Conservation (phyloP, 176 grass and related monocot species). For the Secale cereale region DNA sequence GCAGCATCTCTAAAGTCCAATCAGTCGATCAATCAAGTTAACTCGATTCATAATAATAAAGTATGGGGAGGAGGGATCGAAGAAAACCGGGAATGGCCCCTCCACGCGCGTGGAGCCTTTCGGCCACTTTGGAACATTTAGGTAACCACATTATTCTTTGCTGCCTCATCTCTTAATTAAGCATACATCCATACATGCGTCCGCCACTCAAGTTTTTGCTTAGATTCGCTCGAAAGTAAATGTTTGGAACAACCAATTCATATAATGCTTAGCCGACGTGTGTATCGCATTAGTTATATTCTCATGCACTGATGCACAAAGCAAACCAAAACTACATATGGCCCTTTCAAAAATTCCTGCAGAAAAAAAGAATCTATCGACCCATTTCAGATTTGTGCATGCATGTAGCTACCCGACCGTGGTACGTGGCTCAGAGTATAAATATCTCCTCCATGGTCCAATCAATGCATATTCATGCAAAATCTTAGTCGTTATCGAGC, state of each 20-base stretch:
- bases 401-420: not conserved
- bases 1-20: no score
- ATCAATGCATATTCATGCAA: not conserved
- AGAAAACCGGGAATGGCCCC: slow-evolving; percentile 8
- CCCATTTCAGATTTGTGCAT: not conserved
- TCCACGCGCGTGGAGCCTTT: slow-evolving; percentile 30
- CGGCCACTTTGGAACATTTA: slow-evolving; percentile 39
- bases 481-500: not conserved
- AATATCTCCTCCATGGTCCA: not conserved
- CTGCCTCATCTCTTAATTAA: slow-evolving; percentile 6
- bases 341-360: not conserved
- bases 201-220: slow-evolving; percentile 14
- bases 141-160: slow-evolving; percentile 23
- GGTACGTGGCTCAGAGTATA: not conserved
- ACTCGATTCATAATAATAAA: slow-evolving; percentile 31
- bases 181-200: not conserved
- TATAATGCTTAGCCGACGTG: slow-evolving; percentile 17
- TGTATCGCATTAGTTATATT: not conserved
- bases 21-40: slow-evolving; percentile 1
- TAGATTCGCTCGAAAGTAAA: not conserved
- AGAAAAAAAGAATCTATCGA: not conserved
- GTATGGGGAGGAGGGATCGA: not conserved
- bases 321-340: not conserved
- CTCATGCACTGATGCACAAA: not conserved
- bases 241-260: not conserved